Conservation (phyloP, 306 rosid species). For the Betula pendula region DNA sequence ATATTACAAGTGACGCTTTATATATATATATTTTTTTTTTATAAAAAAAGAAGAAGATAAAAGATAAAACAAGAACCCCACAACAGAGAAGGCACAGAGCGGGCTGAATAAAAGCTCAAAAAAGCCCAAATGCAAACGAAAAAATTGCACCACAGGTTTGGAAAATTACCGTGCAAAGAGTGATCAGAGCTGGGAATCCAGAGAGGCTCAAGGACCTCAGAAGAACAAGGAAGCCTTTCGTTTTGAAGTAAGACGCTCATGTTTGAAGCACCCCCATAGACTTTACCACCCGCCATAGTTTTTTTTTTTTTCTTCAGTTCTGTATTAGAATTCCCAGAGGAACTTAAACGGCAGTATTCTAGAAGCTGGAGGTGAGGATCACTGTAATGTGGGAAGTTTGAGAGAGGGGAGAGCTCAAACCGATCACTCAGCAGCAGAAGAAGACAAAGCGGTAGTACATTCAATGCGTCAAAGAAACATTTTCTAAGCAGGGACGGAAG, state of each 20-base stretch:
- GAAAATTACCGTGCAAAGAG: conserved; percentile 54
- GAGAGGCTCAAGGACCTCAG: conserved; percentile 59
- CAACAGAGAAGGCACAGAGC: not conserved
- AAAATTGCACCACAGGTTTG: not conserved
- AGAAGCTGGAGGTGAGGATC: conserved; percentile 39
- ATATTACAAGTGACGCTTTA: not conserved
- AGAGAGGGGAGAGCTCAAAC: conserved; percentile 40
- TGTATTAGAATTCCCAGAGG: conserved; percentile 11
- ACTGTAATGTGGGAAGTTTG: conserved; percentile 53
- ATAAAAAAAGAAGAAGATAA: too few relatives aligned
- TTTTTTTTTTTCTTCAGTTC: not conserved
- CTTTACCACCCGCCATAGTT: conserved; percentile 54
- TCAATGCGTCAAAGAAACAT: conserved; percentile 24
- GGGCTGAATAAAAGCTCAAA: conserved; percentile 1
- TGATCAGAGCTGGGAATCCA: conserved; percentile 59
- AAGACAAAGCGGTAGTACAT: conserved; percentile 4
- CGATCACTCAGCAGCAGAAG: conserved; percentile 29
- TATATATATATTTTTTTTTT: too few relatives aligned
- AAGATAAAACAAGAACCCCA: conserved; percentile 9
- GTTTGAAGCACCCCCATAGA: conserved; percentile 41
- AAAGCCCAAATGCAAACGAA: not conserved
- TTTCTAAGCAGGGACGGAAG: conserved; percentile 18
- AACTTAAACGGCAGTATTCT: conserved; percentile 25
- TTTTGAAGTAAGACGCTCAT: conserved; percentile 50
- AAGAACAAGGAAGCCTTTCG: conserved; percentile 54